phyloP scores from a whole-genome alignment of 495 filamentous ascomycete species.

The Saxispiralis lemnorum region DNA sequence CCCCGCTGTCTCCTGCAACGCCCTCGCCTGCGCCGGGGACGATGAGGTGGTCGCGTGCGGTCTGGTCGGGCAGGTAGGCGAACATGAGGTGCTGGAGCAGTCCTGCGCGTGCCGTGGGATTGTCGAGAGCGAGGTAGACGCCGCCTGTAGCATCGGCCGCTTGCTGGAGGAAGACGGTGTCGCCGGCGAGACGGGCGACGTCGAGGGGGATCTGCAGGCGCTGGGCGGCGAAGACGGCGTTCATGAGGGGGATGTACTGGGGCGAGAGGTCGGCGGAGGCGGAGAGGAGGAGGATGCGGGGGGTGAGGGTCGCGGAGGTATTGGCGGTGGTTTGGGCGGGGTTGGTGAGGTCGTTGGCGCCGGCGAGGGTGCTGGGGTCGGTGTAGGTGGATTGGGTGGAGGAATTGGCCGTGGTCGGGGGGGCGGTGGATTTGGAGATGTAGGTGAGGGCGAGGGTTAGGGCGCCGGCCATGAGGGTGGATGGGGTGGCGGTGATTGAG shows the following conservation, averaged over 20 bases:
- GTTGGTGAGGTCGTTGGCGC: slow-evolving; percentile 12
- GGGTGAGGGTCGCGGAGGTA: slow-evolving; percentile 30
- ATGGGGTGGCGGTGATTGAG: slow-evolving; percentile 43
- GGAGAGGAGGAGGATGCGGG: slow-evolving; percentile 58
- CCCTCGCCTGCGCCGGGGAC: slow-evolving; percentile 50
- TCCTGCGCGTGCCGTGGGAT: slow-evolving; percentile 34
- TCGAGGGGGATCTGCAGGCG: slow-evolving; percentile 75
- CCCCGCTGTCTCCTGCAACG: too few relatives aligned
- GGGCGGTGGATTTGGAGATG: slow-evolving; percentile 48
- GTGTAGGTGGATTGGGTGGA: slow-evolving; percentile 10
- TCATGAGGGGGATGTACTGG: slow-evolving; percentile 97
- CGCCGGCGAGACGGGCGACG: slow-evolving; percentile 66
- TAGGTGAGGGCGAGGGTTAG: slow-evolving; percentile 76
- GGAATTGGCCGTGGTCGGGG: slow-evolving; percentile 20
- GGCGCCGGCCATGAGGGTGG: slow-evolving; percentile 76
- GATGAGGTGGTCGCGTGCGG: slow-evolving; percentile 45
- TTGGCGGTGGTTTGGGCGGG: slow-evolving; percentile 1
- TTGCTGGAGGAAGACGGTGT: slow-evolving; percentile 87
- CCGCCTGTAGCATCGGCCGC: slow-evolving; percentile 79
- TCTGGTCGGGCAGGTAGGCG: slow-evolving; percentile 68
- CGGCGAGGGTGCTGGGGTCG: slow-evolving; percentile 8
- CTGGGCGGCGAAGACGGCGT: slow-evolving; percentile 85
- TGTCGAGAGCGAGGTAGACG: slow-evolving; percentile 38
- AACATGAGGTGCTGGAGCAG: slow-evolving; percentile 88
- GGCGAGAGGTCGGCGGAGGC: slow-evolving; percentile 67